phyloP scores from a whole-genome alignment of 352 stramenopile genomes.

The Phytophthora sojae region DNA sequence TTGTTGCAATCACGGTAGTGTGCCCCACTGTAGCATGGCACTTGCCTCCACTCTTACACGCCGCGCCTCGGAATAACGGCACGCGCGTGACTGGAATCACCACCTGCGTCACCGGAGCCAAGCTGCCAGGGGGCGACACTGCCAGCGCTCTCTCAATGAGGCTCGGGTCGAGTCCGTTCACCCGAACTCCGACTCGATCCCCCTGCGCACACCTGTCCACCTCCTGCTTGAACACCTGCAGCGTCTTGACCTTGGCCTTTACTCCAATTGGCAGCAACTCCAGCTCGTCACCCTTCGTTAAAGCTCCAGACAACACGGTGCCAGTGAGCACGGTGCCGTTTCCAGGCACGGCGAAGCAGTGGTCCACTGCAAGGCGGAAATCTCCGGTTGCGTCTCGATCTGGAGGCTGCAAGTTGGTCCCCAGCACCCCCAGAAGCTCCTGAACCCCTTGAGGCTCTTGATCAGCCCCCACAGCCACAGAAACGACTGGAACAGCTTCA shows the following conservation, averaged over 20 bases:
- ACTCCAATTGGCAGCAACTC: constrained; percentile 90
- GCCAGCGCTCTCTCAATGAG: constrained; percentile 72
- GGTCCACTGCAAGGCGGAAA: constrained; percentile 96
- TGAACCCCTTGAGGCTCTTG: constrained; percentile 52
- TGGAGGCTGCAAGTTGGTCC: constrained; percentile 44
- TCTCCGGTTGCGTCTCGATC: constrained; percentile 52
- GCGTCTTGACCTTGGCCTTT: constrained; percentile 96
- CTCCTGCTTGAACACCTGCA: constrained; percentile 97
- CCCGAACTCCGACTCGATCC: constrained; percentile 96
- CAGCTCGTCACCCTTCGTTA: constrained; percentile 93
- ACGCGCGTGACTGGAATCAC: constrained; percentile 65
- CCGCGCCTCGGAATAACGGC: constrained; percentile 56
- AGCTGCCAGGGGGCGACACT: constrained; percentile 54
- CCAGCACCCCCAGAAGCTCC: constrained; percentile 60
- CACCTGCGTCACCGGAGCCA: constrained; percentile 60
- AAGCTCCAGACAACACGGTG: constrained; percentile 87
- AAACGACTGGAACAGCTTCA: constrained; percentile 75
- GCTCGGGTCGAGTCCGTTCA: constrained; percentile 76
- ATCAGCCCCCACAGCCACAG: constrained; percentile 67
- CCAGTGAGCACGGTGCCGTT: constrained; percentile 98
- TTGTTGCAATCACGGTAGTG: constrained; percentile 71
- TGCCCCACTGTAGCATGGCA: constrained; percentile 82
- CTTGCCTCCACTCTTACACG: constrained; percentile 71
- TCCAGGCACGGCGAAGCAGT: constrained; percentile 98
- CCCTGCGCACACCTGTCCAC: constrained; percentile 88